phyloP scores from a whole-genome alignment of 148 eudicot genomes.

The Oxyria digyna region DNA sequence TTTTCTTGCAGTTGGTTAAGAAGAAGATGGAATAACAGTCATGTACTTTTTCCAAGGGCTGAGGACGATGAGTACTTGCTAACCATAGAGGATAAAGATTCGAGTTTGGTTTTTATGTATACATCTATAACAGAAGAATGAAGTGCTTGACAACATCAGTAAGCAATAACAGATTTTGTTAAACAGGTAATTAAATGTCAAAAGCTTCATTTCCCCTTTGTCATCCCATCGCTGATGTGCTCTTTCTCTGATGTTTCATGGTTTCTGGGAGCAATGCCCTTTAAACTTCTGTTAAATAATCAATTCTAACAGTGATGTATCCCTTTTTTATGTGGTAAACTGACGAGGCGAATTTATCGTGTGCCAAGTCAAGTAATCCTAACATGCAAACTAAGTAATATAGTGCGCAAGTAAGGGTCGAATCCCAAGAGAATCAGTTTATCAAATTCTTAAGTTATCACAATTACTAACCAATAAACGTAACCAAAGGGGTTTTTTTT shows the following conservation, averaged over 20 bases:
- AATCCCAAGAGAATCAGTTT: too few relatives aligned
- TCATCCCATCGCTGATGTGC: background rate
- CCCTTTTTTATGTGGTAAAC: background rate
- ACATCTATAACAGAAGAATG: slow-evolving; percentile 95
- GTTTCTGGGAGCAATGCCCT: background rate
- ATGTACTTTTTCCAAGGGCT: slow-evolving; percentile 78
- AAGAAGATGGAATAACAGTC: slow-evolving; percentile 94
- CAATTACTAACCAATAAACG: too few relatives aligned
- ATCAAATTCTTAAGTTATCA: too few relatives aligned
- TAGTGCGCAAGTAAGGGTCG: too few relatives aligned
- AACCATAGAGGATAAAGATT: slow-evolving; percentile 73
- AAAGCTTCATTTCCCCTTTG: background rate
- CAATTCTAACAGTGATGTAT: background rate
- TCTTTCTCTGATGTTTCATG: too few relatives aligned
- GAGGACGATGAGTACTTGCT: slow-evolving; percentile 81
- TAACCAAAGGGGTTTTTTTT: too few relatives aligned
- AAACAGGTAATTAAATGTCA: slow-evolving; percentile 50
- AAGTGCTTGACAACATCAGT: slow-evolving; percentile 90
- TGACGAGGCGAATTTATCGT: too few relatives aligned
- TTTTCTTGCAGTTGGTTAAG: slow-evolving; percentile 72
- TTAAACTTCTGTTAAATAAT: background rate
- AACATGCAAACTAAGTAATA: too few relatives aligned
- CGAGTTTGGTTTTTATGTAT: slow-evolving; percentile 93
- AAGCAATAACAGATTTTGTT: slow-evolving; percentile 88
- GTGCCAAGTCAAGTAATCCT: too few relatives aligned